phyloP scores from a whole-genome alignment of 2,329 filamentous ascomycete genomes.

The Neofusicoccum kwambonambiense region DNA sequence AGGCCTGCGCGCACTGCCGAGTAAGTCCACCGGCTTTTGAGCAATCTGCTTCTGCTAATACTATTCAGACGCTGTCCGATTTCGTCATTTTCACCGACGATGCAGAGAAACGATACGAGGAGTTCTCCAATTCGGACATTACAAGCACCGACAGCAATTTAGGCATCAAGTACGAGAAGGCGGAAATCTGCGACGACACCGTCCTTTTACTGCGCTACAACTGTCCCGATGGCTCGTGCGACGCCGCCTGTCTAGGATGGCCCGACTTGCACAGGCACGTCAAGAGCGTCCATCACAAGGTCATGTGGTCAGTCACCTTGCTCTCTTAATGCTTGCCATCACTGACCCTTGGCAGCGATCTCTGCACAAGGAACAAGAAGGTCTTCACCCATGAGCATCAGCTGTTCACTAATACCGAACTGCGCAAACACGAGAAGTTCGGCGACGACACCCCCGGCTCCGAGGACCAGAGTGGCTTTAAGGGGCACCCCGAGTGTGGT shows the following conservation, averaged over 20 bases:
- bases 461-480: constrained; percentile 91
- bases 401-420: constrained; percentile 76
- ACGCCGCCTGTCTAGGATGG: constrained; percentile 81
- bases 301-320: constrained; percentile 64
- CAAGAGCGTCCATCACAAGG: constrained; percentile 75
- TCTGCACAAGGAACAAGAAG: constrained; percentile 93
- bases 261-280: constrained; percentile 80
- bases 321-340: not conserved
- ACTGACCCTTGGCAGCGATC: constrained; percentile 54
- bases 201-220: constrained; percentile 88
- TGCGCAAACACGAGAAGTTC: constrained; percentile 83
- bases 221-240: constrained; percentile 81
- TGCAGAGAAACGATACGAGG: constrained; percentile 75
- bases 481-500: constrained; percentile 88
- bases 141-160: constrained; percentile 78
- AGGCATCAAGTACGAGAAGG: constrained; percentile 86
- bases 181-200: constrained; percentile 88
- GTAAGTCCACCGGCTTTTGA: constrained; percentile 51
- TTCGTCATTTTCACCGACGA: constrained; percentile 94
- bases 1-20: constrained; percentile 93
- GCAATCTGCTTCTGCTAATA: not conserved
- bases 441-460: constrained; percentile 91
- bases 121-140: constrained; percentile 74
- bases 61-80: constrained; percentile 59
- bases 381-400: constrained; percentile 98